Base-by-base conservation (phyloP, 129 eudicot genomes). In the Oenanthe sinensis region DNA sequence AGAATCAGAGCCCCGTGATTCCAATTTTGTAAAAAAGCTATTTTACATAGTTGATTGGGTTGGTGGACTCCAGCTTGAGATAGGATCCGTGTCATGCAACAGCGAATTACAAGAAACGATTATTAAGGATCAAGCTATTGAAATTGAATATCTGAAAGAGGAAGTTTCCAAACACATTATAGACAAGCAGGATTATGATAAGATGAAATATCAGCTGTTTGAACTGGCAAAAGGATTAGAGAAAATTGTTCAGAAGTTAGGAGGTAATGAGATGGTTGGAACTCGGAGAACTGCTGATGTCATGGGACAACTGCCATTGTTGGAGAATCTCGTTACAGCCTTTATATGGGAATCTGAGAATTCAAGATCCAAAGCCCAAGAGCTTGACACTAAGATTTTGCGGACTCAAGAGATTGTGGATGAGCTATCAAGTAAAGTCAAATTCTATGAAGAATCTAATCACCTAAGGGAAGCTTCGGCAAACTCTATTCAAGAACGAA, bases 261-360 rank as follows among this genome's bases (percentile, higher is more conserved):
- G 90, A 68, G 93, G 91, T 50, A 83, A 82, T 47, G 87, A 86
- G 68, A 81, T 73, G 33, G 79, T 20, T 71, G 90, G 74, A 81
- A 83, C 52, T 79, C 83, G 81, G 74, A 88, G 86, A 86, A 76
- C 81, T 52, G 82, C 82, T 83, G 84, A 79, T 47, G 85, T 77
- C 48, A 76, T 69, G 60, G 90, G 81, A 55, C 81, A 88, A 76
- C 60, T 96, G 28, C 88, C 81, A 33, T 80, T 86, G 69, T 80
- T 96, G 46, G 97, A 96, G 42, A 90, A 82, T 84, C 85, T 87
- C 78, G 85, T 96, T 80, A 81, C 79, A 80, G 89, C 86, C n/a
- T 19, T 52, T 33, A 79, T 86, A 71, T 13, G 62, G 82, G 97
- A 92, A 67, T 78, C 85, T 30, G 89, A 87, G 77, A 87, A 81